These are phyloP conservation scores for Artemisia annua DNA, from an alignment of 129 eudicot genomes.

Conservation along the genomic window DNA sequence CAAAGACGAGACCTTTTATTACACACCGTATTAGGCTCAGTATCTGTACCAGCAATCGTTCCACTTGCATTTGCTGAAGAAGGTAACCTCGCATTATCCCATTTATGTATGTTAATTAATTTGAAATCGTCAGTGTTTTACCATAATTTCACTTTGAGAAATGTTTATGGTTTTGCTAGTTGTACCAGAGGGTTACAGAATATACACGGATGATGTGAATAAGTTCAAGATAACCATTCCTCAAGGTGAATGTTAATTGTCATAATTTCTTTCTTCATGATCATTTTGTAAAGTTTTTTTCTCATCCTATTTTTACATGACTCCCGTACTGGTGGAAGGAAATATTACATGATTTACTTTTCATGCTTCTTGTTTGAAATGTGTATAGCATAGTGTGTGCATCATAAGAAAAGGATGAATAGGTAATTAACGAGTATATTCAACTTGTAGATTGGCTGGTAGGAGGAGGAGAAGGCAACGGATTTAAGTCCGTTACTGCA, in stretches of 20 bases:
- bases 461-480: slow-evolving; percentile 80
- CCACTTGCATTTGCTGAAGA: slow-evolving; percentile 57
- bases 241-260: slow-evolving; percentile 47
- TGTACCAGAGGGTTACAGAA: slow-evolving; percentile 53
- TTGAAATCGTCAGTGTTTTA: background rate
- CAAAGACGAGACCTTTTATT: slow-evolving; percentile 66
- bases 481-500: slow-evolving; percentile 71
- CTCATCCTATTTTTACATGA: background rate
- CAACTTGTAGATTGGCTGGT: slow-evolving; percentile 81
- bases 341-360: background rate
- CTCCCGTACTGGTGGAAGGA: no score
- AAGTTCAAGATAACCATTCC: slow-evolving; percentile 85
- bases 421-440: background rate
- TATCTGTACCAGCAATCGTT: slow-evolving; percentile 57
- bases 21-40: slow-evolving; percentile 45
- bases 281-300: background rate
- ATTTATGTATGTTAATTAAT: background rate
- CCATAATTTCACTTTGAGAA: background rate
- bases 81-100: slow-evolving; percentile 32
- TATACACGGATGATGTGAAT: slow-evolving; percentile 84
- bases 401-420: background rate
- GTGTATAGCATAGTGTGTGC: background rate
- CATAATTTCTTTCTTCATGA: background rate
- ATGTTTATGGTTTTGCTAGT: slow-evolving; percentile 20
- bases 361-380: background rate